Percentiles rank a stretch among this genome's conserved stretches.
Evolutionary conservation across 352 stramenopile species (phyloP).

Genomic region (Peronospora belbahrii): DNA sequence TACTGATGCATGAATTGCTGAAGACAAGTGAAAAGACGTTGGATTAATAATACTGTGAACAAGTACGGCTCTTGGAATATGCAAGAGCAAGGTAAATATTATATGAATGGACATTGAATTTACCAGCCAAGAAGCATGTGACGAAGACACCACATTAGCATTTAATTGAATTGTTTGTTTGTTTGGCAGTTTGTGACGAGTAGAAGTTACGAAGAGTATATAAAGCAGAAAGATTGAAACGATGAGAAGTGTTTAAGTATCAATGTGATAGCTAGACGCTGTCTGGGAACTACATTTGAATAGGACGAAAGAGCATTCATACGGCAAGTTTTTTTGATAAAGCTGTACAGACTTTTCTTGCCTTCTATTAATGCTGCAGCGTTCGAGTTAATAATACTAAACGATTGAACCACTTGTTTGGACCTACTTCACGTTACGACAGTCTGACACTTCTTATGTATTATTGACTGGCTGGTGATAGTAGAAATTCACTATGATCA

Average conservation of each 20-base stretch:
- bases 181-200: not conserved
- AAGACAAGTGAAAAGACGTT: constrained; percentile 4
- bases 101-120: constrained; percentile 17
- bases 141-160: constrained; percentile 9
- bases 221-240: constrained; percentile 39
- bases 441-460: no score
- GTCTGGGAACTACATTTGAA: no score
- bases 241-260: constrained; percentile 39
- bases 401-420: no score
- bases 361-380: no score
- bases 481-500: no score
- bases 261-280: no score
- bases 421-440: no score
- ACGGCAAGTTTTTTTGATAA: no score
- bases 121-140: constrained; percentile 1
- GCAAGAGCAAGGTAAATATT: constrained; percentile 20
- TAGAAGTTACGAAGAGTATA: not conserved
- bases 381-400: no score
- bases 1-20: not conserved
- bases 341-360: no score
- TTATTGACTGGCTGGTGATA: no score
- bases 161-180: not conserved
- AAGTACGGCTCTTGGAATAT: constrained; percentile 13
- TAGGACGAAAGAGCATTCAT: no score
- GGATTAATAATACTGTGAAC: constrained; percentile 9